Percentiles rank a stretch among this genome's conserved stretches.
Evolutionary conservation across 2,329 filamentous ascomycete species (phyloP).

Genomic region (Colletotrichum tamarilloi): DNA sequence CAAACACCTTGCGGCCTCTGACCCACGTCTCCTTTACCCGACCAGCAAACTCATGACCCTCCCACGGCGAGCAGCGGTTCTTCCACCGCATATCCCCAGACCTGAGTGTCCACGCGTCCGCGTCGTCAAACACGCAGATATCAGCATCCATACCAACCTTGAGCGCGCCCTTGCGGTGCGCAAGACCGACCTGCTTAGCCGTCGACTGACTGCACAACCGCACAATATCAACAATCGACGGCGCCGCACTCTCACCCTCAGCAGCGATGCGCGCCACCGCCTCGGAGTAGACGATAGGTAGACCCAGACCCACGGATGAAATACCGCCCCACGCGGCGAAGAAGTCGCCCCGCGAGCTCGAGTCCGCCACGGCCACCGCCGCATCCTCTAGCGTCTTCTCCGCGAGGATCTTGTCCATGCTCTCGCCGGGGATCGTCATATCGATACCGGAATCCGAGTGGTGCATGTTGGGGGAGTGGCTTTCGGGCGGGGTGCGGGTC

Average conservation of each 20-base stretch:
- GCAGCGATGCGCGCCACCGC: conserved; percentile 69
- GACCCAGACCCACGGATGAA: conserved; percentile 89
- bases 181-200: conserved; percentile 86
- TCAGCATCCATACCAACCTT: conserved; percentile 88
- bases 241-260: conserved; percentile 53
- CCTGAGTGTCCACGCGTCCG: conserved; percentile 79
- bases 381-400: conserved; percentile 42
- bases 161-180: conserved; percentile 84
- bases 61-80: conserved; percentile 92
- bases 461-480: conserved; percentile 49
- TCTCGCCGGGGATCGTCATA: conserved; percentile 50
- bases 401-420: conserved; percentile 38
- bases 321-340: conserved; percentile 98
- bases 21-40: conserved; percentile 89
- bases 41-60: conserved; percentile 81
- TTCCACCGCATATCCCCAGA: conserved; percentile 90
- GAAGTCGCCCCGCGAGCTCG: conserved; percentile 77
- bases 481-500: conserved; percentile 43
- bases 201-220: conserved; percentile 89
- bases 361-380: conserved; percentile 49
- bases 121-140: conserved; percentile 91
- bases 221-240: conserved; percentile 80
- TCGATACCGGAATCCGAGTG: conserved; percentile 67
- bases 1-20: conserved; percentile 79
- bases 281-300: conserved; percentile 90